Evolutionary conservation across 2,329 filamentous ascomycete genomes (phyloP), one percentile per base, ranked within the genome.

Genomic region (Fusarium dimerum): DNA sequence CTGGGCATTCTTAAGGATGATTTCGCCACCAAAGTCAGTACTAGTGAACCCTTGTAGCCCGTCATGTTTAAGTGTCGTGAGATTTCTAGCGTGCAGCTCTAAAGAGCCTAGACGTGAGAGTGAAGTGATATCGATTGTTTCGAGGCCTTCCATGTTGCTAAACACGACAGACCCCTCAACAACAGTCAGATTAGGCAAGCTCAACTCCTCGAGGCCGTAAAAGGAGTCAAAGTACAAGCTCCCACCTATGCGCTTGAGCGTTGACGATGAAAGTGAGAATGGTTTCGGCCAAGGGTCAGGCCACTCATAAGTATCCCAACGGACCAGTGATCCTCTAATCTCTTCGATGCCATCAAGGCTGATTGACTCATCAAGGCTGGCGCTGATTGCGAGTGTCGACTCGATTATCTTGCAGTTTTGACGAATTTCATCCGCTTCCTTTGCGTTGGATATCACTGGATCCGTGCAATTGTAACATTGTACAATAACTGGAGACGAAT

Each of bases 321-420:
- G 50, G 6, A 13, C 16, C 10, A 59, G 17, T 38, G 50, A 38
- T 11, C 57, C 57, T n/a, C 51, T 16, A 17, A 59, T 34, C 13
- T 41, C 45, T 15, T 53, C 47, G 6, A 59, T 38, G 10, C 55
- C 55, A 34, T 59, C 52, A n/a, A 59, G 55, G 16, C 51, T 56
- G 39, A 57, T 55, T 8, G 50, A 44, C 38, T 53, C 55, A 17
- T 34, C 45, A 10, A 59, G 4, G 2, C 20, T 15, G 8, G 38
- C 42, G 13, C 38, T 45, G 10, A 59, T 51, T 10, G 13, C 26
- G n/a, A 59, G 29, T 13, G 18, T 41, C 8, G 52, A 52, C 6
- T 39, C 48, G 30, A 59, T 57, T 32, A 47, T 36, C 13, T 51
- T 45, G 50, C 57, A 59, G 9, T 44, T 43, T 18, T 43, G 39